Conservation (phyloP, 805 yeast species). For the Candida methanosorbosa region DNA sequence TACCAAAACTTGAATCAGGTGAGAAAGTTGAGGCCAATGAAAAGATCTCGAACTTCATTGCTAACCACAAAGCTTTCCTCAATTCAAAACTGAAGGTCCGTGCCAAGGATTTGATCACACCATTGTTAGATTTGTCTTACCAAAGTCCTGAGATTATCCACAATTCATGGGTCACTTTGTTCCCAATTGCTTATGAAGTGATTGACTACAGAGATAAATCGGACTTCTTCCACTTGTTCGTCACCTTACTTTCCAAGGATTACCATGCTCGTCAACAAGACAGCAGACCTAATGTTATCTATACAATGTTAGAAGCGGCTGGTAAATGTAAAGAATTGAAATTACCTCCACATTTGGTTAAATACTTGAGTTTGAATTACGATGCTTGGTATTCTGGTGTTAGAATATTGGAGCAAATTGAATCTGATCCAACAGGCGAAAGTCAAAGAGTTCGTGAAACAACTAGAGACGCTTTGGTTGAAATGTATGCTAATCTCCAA, state of each 20-base stretch:
- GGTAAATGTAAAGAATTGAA: constrained; percentile 64
- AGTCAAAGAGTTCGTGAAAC: constrained; percentile 73
- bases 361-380: constrained; percentile 78
- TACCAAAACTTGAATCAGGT: constrained; percentile 5
- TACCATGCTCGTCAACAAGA: constrained; percentile 90
- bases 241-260: constrained; percentile 76
- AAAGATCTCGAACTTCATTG: constrained; percentile 10
- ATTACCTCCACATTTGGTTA: constrained; percentile 89
- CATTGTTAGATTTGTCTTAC: constrained; percentile 74
- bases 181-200: constrained; percentile 71
- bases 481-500: constrained; percentile 77
- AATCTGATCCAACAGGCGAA: constrained; percentile 33
- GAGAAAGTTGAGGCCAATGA: constrained; percentile 12
- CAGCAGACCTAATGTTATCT: constrained; percentile 77
- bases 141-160: constrained; percentile 75
- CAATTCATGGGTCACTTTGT: constrained; percentile 72
- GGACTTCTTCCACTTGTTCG: constrained; percentile 77
- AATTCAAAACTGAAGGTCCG: constrained; percentile 23
- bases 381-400: constrained; percentile 90
- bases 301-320: constrained; percentile 77
- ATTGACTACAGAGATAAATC: constrained; percentile 73
- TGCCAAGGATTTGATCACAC: constrained; percentile 55
- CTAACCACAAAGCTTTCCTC: constrained; percentile 17
- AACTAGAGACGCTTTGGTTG: constrained; percentile 83
- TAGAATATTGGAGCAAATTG: constrained; percentile 70